Base-by-base conservation (phyloP, 1,284 basidiomycete species). In the Coniophora puteana region DNA sequence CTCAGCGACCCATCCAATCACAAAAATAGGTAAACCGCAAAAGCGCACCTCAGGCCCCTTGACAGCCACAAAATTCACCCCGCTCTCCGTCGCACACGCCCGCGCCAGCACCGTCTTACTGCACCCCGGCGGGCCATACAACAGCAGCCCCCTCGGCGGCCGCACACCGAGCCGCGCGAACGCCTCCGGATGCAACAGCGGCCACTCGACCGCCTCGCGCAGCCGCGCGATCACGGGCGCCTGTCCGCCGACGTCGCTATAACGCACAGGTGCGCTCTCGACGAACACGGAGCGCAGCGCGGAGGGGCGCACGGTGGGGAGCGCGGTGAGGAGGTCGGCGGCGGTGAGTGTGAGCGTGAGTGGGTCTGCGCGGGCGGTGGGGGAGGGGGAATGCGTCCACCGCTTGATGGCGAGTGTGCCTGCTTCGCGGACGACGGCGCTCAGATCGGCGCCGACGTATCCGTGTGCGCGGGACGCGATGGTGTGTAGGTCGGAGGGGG, bases 101-200 rank as follows among this genome's bases (percentile, higher is more conserved):
- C 93, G 83, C 1, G 93, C 96, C 17, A 95, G 83, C 33, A 99
- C 72, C 1, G 96, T 99, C 69, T 99, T 99, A 57, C 89, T 93
- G 58, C 96, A 99, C 8, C 96, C 95, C 0, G 96, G 96, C 4
- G 96, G 96, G 1, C 96, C 96, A 63, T 97, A 99, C 13, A 99
- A 68, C 33, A 99, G 68, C 4, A 98, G 83, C 1, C 96, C 96
- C 46, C 87, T 83, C 0, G 95, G 93, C 3, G 95, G 86, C 31
- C 76, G 76, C 13, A 97, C 88, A 3, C 96, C 96, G 0, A 99
- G 70, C 12, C 94, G 75, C 47, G 75, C 73, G 58, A 99, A 98
- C 4, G 89, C 80, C 27, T 88, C 85, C 0, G 85, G 82, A 62
- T 96, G 89, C 26, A 82, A 71, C 27, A 98, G 65, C 0, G 96